phyloP scores from a whole-genome alignment of 1,139 yeast genomes.

The Barnettozyma hawaiiensis region DNA sequence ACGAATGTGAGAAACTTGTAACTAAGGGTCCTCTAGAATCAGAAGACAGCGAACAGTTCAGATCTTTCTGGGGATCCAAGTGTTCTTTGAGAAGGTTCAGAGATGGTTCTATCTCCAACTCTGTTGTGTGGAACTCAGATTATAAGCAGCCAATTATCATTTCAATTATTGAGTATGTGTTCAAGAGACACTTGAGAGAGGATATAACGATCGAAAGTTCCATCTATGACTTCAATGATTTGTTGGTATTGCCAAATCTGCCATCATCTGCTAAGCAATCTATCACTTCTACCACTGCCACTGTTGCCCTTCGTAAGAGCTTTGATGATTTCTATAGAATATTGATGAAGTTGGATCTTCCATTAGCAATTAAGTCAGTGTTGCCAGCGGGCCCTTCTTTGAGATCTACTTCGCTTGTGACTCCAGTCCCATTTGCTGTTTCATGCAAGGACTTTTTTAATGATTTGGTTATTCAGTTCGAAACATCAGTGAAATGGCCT shows the following conservation, averaged over 20 bases:
- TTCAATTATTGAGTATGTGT: slow-evolving; percentile 56
- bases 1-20: slow-evolving; percentile 71
- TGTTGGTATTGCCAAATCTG: slow-evolving; percentile 55
- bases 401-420: slow-evolving; percentile 66
- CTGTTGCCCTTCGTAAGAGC: slow-evolving; percentile 51
- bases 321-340: slow-evolving; percentile 62
- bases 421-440: slow-evolving; percentile 78
- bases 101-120: slow-evolving; percentile 84
- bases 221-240: slow-evolving; percentile 40
- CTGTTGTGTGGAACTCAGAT: slow-evolving; percentile 79
- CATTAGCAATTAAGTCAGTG: slow-evolving; percentile 65
- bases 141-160: slow-evolving; percentile 59
- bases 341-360: slow-evolving; percentile 46
- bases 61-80: slow-evolving; percentile 83
- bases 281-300: slow-evolving; percentile 46
- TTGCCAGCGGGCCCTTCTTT: slow-evolving; percentile 68
- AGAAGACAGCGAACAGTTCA: slow-evolving; percentile 57
- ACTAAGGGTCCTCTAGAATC: slow-evolving; percentile 80
- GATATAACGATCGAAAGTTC: slow-evolving; percentile 39
- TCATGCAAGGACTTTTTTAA: slow-evolving; percentile 79
- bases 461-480: slow-evolving; percentile 79
- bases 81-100: slow-evolving; percentile 85
- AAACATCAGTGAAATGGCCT: slow-evolving; percentile 92
- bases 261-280: slow-evolving; percentile 53
- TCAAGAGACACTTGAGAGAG: slow-evolving; percentile 56